phyloP scores from a whole-genome alignment of 1,139 yeast genomes.

The Suhomyces taliae region DNA sequence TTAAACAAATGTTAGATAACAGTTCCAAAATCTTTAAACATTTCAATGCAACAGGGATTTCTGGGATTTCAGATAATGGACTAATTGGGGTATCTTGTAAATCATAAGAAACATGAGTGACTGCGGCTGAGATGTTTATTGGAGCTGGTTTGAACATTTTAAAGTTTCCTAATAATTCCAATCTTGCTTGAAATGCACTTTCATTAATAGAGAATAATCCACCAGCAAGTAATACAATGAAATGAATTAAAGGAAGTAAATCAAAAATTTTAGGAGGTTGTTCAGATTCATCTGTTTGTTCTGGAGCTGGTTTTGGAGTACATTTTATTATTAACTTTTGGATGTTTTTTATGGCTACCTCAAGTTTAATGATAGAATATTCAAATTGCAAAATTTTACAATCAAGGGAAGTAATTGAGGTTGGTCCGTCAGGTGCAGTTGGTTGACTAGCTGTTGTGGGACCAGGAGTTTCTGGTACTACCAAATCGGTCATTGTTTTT shows the following conservation, averaged over 20 bases:
- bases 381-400: conserved; percentile 42
- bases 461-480: not conserved
- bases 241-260: conserved; percentile 34
- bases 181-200: conserved; percentile 38
- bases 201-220: conserved; percentile 52
- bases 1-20: conserved; percentile 40
- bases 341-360: conserved; percentile 22
- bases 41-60: conserved; percentile 27
- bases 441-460: not conserved
- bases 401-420: conserved; percentile 26
- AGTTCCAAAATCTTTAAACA: conserved; percentile 38
- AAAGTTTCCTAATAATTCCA: conserved; percentile 45
- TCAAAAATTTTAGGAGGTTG: conserved; percentile 1
- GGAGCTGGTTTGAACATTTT: conserved; percentile 34
- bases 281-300: not conserved
- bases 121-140: conserved; percentile 34
- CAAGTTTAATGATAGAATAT: conserved; percentile 38
- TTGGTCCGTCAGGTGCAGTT: conserved; percentile 5
- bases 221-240: conserved; percentile 42
- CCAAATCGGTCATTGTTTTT: too few relatives aligned
- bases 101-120: conserved; percentile 45
- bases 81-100: conserved; percentile 30
- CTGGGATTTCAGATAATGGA: conserved; percentile 35
- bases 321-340: conserved; percentile 12
- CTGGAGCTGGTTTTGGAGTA: conserved; percentile 3